Conservation (phyloP, 306 rosid species). For the apple (Malus domestica) region DNA sequence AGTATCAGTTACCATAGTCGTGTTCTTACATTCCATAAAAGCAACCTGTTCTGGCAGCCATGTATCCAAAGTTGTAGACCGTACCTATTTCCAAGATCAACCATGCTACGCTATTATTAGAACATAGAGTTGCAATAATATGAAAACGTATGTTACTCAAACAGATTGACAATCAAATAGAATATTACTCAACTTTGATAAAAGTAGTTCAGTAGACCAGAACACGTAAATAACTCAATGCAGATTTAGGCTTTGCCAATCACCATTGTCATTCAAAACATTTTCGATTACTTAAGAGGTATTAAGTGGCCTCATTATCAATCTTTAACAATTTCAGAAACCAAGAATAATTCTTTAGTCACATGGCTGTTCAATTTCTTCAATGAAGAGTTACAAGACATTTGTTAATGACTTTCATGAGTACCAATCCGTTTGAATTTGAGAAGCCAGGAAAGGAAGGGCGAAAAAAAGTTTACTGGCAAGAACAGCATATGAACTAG, state of each 20-base stretch:
- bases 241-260: background rate
- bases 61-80: constrained; percentile 89
- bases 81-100: constrained; percentile 47
- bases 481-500: background rate
- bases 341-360: background rate
- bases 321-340: background rate
- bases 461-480: background rate
- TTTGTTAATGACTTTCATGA: background rate
- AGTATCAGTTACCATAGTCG: background rate
- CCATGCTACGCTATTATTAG: background rate
- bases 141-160: background rate
- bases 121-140: background rate
- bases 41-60: constrained; percentile 95
- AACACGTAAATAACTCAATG: background rate
- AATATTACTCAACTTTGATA: background rate
- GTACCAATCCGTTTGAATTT: background rate
- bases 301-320: background rate
- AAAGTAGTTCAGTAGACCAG: background rate
- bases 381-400: background rate
- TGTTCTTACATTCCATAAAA: constrained; percentile 78
- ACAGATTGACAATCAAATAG: background rate
- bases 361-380: background rate
- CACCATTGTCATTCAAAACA: background rate
- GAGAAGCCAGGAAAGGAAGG: background rate
- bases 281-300: background rate